A percentile compares a stretch with the other conserved stretches of the same genome.
Conservation (phyloP, 1,284 basidiomycete genomes). For the Austroboletus niveus region DNA sequence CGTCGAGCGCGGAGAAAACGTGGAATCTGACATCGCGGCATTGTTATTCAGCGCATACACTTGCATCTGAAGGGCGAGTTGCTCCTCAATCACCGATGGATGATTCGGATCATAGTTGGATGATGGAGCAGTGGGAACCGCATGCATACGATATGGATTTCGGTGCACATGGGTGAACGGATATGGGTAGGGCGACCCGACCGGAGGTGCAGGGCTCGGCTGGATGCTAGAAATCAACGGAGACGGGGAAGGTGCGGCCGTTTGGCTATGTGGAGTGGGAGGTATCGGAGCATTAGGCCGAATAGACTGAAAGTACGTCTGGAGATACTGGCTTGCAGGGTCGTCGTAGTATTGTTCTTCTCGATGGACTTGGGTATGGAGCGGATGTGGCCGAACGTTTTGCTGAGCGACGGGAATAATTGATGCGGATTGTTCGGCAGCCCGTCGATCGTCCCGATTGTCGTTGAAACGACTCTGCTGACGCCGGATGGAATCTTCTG, state of each 20-base stretch:
- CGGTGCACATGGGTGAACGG: conserved; percentile 71
- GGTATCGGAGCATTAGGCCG: conserved; percentile 73
- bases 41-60: conserved; percentile 71
- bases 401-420: conserved; percentile 11
- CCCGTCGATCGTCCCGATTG: conserved; percentile 18
- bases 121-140: conserved; percentile 42
- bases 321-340: conserved; percentile 54
- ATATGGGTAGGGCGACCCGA: conserved; percentile 72
- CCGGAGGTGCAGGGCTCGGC: conserved; percentile 47
- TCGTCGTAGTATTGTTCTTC: conserved; percentile 47
- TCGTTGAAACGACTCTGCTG: conserved; percentile 24
- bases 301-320: conserved; percentile 52
- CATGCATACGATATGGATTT: conserved; percentile 37
- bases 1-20: conserved; percentile 67
- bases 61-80: conserved; percentile 70
- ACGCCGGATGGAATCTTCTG: conserved; percentile 16
- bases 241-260: conserved; percentile 67
- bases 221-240: conserved; percentile 50
- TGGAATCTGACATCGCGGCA: conserved; percentile 62
- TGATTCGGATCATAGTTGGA: conserved; percentile 50
- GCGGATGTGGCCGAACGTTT: conserved; percentile 21
- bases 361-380: conserved; percentile 28
- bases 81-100: conserved; percentile 56
- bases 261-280: conserved; percentile 71
- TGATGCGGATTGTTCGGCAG: conserved; percentile 13